Conservation (phyloP, 192 early-diverging fungal species). For the Entomortierella beljakovae region DNA sequence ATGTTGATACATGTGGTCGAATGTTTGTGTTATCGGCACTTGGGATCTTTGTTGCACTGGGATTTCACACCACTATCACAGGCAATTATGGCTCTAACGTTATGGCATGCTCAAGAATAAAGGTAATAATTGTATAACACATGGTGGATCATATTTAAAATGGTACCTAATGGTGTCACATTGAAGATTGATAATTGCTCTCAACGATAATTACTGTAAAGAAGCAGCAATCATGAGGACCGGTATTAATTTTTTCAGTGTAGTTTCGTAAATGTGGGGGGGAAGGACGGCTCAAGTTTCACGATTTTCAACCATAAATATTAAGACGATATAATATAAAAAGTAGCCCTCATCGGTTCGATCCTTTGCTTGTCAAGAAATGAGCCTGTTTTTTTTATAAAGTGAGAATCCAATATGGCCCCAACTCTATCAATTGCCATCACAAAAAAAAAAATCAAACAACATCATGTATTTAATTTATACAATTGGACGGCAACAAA, state of each 20-base stretch:
- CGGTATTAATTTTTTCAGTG: background rate
- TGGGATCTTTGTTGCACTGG: background rate
- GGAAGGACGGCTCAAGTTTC: too few species aligned
- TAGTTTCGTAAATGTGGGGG: background rate
- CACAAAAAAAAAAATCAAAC: background rate
- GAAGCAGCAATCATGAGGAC: conserved; percentile 2
- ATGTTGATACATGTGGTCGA: background rate
- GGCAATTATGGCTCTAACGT: background rate
- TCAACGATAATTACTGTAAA: background rate
- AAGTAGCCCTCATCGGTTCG: background rate
- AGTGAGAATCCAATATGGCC: background rate
- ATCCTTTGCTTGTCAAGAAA: background rate
- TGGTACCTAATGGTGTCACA: background rate
- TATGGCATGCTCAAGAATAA: background rate
- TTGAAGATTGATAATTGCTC: background rate
- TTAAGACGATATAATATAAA: background rate
- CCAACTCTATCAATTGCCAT: background rate
- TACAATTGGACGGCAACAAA: background rate
- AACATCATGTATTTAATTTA: too few species aligned
- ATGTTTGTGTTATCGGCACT: background rate
- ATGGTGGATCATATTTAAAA: background rate
- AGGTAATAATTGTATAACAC: too few species aligned
- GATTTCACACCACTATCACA: background rate
- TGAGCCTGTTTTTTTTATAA: conserved; percentile 12
- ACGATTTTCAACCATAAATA: background rate